Evolutionary conservation across 2,329 filamentous ascomycete genomes (phyloP), one percentile per base, ranked within the genome.

Genomic region (Epichloe bromicola): DNA sequence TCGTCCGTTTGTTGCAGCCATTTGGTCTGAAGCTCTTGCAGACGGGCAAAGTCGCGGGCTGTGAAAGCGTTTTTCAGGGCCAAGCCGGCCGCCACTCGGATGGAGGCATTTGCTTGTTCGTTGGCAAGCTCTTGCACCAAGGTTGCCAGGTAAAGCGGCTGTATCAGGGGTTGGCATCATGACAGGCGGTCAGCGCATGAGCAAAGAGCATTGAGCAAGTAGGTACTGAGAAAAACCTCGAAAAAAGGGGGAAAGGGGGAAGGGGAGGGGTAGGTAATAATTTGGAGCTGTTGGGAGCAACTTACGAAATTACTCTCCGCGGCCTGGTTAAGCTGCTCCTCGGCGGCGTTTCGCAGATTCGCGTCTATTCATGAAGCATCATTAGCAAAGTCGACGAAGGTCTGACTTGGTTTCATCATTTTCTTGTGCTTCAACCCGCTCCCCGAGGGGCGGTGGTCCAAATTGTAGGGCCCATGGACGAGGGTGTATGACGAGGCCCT

Each of bases 31-130:
- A 97, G 81, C 67, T 94, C 86, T 65, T 87, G 85, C 71, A 95
- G 83, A 65, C 89, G 85, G 63, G 82, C 74, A 64, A 84, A 84
- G 70, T 98, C 93, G 76, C 93, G 86, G 64, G 90, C 87, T 65
- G 88, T 88, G 74, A 98, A 97, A 63, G 93, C 86, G 78, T 98
- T 98, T 75, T 98, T 98, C 65, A 98, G 77, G 60, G 93, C 91
- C 61, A 98, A 81, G 81, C 90, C 93, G 62, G 93, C 93, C 60
- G 93, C 91, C 60, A 88, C 86, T 77, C 93, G 86, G 66, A 96
- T 93, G 65, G 88, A 80, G 58, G 86, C 79, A 65, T 86, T 78
- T 59, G 86, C 83, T 60, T 80, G 78, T 65, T 97, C 91, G 71
- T 96, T 95, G 66, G 90, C 89, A 64, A 98, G 82, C 71, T 95